Evolutionary conservation across 257 asterid genomes (phyloP).

Genomic region (Leptodermis oblonga): DNA sequence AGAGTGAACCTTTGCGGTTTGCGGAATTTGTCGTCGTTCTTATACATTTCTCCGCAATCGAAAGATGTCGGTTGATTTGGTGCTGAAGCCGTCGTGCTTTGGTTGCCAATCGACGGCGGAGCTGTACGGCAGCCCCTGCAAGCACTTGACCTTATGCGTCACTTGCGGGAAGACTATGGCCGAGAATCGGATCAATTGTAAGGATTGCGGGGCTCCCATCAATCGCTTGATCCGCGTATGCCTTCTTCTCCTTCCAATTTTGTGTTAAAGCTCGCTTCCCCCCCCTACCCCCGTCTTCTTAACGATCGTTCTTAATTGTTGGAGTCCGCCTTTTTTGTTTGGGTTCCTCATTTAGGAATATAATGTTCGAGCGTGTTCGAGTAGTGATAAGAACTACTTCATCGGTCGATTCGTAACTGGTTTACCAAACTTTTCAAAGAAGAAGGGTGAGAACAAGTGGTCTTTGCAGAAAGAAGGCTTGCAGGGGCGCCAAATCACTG

Average conservation of each 20-base stretch:
- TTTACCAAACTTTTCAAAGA: conserved; percentile 70
- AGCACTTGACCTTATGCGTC: conserved; percentile 80
- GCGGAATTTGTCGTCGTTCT: no score
- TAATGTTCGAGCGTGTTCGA: conserved; percentile 78
- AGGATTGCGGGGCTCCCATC: conserved; percentile 74
- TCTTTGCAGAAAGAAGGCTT: conserved; percentile 83
- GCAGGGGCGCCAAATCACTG: conserved; percentile 94
- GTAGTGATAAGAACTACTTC: conserved; percentile 72
- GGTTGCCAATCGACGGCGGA: conserved; percentile 80
- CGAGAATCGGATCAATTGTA: conserved; percentile 58
- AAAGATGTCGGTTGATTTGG: conserved; percentile 64
- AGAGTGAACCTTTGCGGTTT: no score
- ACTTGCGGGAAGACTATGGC: conserved; percentile 87
- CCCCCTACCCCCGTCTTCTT: no score
- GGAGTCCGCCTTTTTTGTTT: not conserved
- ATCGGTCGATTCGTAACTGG: conserved; percentile 91
- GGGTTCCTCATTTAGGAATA: conserved; percentile 51
- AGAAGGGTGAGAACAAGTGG: conserved; percentile 88
- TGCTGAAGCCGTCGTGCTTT: conserved; percentile 74
- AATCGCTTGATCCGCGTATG: conserved; percentile 75
- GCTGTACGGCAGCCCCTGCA: conserved; percentile 85
- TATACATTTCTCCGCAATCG: no score
- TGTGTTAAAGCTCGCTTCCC: not conserved
- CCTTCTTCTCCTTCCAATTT: not conserved
- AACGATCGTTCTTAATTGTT: not conserved